Percentiles rank a stretch among this genome's conserved stretches.
phyloP scores from a whole-genome alignment of 345 rosid species.

The Alliaria petiolata region DNA sequence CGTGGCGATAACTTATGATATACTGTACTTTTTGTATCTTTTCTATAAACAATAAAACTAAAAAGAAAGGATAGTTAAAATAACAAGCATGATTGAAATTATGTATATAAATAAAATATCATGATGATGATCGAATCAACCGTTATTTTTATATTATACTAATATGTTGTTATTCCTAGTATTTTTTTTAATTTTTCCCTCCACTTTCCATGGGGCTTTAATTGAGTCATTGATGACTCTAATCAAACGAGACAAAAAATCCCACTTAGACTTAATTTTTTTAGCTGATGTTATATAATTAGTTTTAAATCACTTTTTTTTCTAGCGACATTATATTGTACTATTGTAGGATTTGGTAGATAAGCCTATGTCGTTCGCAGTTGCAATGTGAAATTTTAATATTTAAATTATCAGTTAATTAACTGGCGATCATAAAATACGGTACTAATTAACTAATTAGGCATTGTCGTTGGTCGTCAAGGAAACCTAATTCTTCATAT shows the following conservation, averaged over 20 bases:
- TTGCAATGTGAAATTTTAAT: neutral
- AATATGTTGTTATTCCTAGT: neutral
- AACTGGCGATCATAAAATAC: neutral
- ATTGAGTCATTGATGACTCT: constrained; percentile 33
- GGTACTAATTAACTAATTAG: neutral
- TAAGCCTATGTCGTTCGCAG: neutral
- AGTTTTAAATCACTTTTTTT: neutral
- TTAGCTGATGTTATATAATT: neutral
- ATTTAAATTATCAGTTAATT: neutral
- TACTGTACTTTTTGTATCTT: neutral
- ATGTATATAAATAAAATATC: neutral
- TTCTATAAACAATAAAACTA: constrained; percentile 7
- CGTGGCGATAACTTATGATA: constrained; percentile 34
- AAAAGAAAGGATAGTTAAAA: constrained; percentile 22
- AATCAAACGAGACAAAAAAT: constrained; percentile 22
- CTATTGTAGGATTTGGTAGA: constrained; percentile 4
- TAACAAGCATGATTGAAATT: constrained; percentile 24
- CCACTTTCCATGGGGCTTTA: constrained; percentile 22
- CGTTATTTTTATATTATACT: constrained; percentile 15
- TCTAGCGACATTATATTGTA: neutral
- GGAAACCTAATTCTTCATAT: neutral
- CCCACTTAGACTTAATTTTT: constrained; percentile 20
- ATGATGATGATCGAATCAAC: constrained; percentile 31
- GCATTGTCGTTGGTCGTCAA: neutral
- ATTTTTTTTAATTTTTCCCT: neutral